Conservation (phyloP, 2,329 filamentous ascomycete species). For the Apiospora arundinis region DNA sequence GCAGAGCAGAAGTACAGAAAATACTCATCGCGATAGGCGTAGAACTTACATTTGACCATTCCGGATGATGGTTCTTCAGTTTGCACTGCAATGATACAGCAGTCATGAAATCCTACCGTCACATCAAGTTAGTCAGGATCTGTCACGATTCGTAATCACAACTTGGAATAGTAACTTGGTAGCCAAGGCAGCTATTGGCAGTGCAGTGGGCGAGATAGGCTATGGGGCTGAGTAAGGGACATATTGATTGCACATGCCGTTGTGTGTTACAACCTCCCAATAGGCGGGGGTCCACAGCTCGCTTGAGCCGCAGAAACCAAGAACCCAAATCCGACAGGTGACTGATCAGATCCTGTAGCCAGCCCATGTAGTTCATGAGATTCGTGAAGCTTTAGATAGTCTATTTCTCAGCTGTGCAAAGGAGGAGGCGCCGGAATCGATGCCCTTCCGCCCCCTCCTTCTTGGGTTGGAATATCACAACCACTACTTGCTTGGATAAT, state of each 20-base stretch:
- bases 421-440: not conserved
- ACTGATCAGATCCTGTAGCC: not conserved
- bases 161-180: not conserved
- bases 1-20: not conserved
- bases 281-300: not conserved
- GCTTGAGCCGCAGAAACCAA: slow-evolving; percentile 19
- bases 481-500: not conserved
- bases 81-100: slow-evolving; percentile 72
- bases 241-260: not conserved
- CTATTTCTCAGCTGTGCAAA: too few species aligned
- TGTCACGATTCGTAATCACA: slow-evolving; percentile 3
- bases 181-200: not conserved
- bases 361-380: not conserved
- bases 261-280: not conserved
- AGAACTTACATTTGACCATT: slow-evolving; percentile 72
- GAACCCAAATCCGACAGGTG: not conserved
- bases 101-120: slow-evolving; percentile 75
- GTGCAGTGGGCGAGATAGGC: not conserved
- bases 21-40: not conserved
- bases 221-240: not conserved
- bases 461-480: not conserved
- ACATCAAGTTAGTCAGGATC: not conserved
- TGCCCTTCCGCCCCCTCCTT: not conserved
- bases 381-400: not conserved
- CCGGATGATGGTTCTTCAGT: slow-evolving; percentile 72